These are phyloP conservation scores for Ajuga reptans DNA, from an alignment of 305 asterid species.

Conservation along the genomic window DNA sequence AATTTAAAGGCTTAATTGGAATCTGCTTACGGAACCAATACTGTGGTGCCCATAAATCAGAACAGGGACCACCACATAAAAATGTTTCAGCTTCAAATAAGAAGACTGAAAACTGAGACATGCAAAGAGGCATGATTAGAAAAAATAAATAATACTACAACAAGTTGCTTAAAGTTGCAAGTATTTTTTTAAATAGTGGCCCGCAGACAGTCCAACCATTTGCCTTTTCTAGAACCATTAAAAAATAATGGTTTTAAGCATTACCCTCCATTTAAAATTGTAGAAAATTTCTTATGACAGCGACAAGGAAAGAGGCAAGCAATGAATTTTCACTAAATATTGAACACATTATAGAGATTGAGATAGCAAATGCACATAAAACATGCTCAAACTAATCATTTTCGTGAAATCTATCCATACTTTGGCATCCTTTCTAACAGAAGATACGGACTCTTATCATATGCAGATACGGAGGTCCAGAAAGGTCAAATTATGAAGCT, in stretches of 20 bases:
- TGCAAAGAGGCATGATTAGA: not conserved
- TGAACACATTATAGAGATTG: not conserved
- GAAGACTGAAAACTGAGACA: not conserved
- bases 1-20: not conserved
- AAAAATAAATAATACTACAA: not conserved
- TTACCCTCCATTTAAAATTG: not conserved
- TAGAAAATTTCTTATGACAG: not conserved
- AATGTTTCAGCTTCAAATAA: not conserved
- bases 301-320: not conserved
- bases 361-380: not conserved
- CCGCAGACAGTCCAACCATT: not conserved
- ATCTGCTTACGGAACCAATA: not conserved
- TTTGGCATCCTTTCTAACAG: not conserved
- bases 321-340: not conserved
- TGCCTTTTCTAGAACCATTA: constrained; percentile 9
- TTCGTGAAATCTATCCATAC: not conserved
- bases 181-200: not conserved
- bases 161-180: not conserved
- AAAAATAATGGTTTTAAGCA: not conserved
- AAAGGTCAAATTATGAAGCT: constrained; percentile 6
- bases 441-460: not conserved
- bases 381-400: constrained; percentile 12
- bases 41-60: not conserved
- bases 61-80: not conserved
- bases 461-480: constrained; percentile 3